Conservation (phyloP, 140 eudicot genomes). For the Ambrosia hybrid region DNA sequence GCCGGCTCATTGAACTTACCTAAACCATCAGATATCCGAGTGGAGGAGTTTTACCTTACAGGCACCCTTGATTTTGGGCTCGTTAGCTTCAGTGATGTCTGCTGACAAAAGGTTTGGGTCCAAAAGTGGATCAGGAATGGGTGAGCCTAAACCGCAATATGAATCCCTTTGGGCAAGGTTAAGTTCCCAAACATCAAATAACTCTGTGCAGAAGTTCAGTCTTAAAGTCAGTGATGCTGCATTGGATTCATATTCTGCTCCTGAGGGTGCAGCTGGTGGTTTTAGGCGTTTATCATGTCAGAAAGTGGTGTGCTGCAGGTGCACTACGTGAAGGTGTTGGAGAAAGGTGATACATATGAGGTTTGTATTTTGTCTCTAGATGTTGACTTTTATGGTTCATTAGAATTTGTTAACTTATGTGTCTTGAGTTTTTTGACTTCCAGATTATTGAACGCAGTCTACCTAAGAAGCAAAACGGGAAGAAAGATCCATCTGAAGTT, state of each 20-base stretch:
- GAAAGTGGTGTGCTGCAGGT: constrained; percentile 82
- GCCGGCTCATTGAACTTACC: constrained; percentile 68
- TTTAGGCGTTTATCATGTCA: constrained; percentile 79
- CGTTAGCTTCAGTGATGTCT: constrained; percentile 92
- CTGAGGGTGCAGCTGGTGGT: constrained; percentile 92
- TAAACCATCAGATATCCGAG: constrained; percentile 60
- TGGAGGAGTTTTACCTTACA: constrained; percentile 72
- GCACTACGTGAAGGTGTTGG: constrained; percentile 88
- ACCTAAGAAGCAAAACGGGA: too few species aligned
- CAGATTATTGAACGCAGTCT: too few species aligned
- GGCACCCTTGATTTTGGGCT: constrained; percentile 93
- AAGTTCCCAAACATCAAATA: constrained; percentile 48
- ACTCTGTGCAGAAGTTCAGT: constrained; percentile 50
- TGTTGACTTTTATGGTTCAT: constrained; percentile 4
- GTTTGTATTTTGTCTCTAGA: constrained; percentile 39
- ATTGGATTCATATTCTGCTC: constrained; percentile 61
- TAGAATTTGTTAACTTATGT: constrained; percentile 13
- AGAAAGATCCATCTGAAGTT: too few species aligned
- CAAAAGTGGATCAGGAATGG: constrained; percentile 63
- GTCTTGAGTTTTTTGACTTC: background rate
- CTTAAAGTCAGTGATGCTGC: constrained; percentile 71
- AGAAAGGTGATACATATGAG: constrained; percentile 97
- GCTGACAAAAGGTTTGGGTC: constrained; percentile 55
- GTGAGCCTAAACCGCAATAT: constrained; percentile 68
- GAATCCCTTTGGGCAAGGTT: constrained; percentile 82